phyloP scores from a whole-genome alignment of 768 basidiomycete species.

The Tylopilus balloui region DNA sequence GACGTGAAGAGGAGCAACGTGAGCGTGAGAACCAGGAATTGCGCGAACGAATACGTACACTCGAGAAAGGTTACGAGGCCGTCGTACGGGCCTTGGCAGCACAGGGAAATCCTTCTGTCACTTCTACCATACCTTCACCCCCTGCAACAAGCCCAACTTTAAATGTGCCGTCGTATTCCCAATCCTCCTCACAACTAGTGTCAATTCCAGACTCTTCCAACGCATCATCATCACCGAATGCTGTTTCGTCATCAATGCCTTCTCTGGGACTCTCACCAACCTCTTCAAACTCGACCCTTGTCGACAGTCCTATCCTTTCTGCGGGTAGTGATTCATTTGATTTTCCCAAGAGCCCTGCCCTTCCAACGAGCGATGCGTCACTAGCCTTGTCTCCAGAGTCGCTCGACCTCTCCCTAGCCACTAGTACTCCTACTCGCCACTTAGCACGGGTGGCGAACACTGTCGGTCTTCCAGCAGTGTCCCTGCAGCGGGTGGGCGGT shows the following conservation, averaged over 20 bases:
- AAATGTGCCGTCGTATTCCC: conserved; percentile 17
- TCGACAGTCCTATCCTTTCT: conserved; percentile 30
- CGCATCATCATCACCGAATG: conserved; percentile 17
- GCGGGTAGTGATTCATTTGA: conserved; percentile 24
- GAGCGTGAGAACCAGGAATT: conserved; percentile 73
- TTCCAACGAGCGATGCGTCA: conserved; percentile 32
- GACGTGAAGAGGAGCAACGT: conserved; percentile 37
- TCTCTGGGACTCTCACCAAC: conserved; percentile 40
- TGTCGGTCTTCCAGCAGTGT: conserved; percentile 50
- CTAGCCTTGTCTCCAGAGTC: conserved; percentile 19
- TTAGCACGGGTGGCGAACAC: conserved; percentile 96
- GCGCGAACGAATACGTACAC: conserved; percentile 68
- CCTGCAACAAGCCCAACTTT: conserved; percentile 11
- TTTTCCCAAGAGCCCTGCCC: conserved; percentile 37
- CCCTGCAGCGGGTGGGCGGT: conserved; percentile 91
- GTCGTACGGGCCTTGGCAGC: conserved; percentile 71
- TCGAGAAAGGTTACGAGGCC: conserved; percentile 78
- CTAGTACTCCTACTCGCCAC: conserved; percentile 81
- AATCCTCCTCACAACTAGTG: conserved; percentile 19
- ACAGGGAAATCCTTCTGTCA: conserved; percentile 41
- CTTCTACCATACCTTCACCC: conserved; percentile 12
- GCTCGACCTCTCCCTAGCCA: conserved; percentile 33
- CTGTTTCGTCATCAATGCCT: conserved; percentile 31
- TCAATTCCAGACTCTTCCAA: conserved; percentile 24
- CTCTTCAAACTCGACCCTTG: conserved; percentile 39